Evolutionary conservation across 1,284 basidiomycete species (phyloP), one percentile per base, ranked within the genome.

Genomic region (Albatrellus sp.): DNA sequence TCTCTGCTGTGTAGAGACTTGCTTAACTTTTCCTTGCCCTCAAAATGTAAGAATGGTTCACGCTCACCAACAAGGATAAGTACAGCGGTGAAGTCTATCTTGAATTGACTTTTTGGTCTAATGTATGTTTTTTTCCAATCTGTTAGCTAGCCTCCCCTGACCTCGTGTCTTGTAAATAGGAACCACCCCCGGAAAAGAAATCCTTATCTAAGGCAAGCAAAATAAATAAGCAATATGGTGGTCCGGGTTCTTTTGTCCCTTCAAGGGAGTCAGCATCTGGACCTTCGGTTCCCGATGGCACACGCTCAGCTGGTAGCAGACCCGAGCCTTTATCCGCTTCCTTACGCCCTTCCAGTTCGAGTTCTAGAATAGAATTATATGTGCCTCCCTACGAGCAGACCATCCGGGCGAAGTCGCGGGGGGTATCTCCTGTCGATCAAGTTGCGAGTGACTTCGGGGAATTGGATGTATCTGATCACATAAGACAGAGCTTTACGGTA

Each of bases 81-180:
- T 96, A 94, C 61, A 80, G 82, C 38, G 92, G 92, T 3, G 92
- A 96, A 60, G 80, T 98, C 14, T 96, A 93, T 57, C 69, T 97
- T 17, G 93, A 98, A 60, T 62, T 96, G 57, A 98, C 92, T 0
- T 97, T 93, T 65, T 98, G 86, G 79, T 91, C 90, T 3, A 92
- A 93, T 59, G 91, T 93, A 51, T 54, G 39, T 16, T 86, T 77
- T 40, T 32, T 42, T n/a, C 36, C 37, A 10, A 13, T 33, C 14
- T 2, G 13, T 9, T 29, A 3, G 24, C 29, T 34, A 20, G 37
- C 30, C 10, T 20, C 30, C 30, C 41, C 50, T 37, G 41, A 50
- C 30, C 39, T n/a, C 33, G 33, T 19, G 34, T 37, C 11, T 35
- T 40, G 30, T 38, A 17, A 40, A 44, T 52, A 87, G 84, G 83